phyloP scores from a whole-genome alignment of 768 basidiomycete genomes.

The Tricholomella constricta region DNA sequence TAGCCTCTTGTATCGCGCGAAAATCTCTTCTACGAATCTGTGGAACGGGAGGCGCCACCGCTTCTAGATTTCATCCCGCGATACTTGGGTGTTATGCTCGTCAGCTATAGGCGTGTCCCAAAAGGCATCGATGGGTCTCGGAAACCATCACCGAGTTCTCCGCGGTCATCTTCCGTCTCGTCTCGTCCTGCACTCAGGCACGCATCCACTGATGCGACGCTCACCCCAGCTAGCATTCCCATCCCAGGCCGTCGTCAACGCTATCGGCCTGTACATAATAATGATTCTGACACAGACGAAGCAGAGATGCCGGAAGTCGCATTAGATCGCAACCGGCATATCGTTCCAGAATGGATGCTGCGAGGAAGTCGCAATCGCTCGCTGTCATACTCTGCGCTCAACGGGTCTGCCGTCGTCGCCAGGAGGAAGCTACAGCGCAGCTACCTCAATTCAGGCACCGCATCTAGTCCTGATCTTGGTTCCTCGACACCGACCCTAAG shows the following conservation, averaged over 20 bases:
- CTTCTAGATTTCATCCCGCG: constrained; percentile 95
- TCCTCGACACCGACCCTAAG: constrained; percentile 27
- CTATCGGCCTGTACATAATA: constrained; percentile 25
- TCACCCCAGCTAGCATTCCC: constrained; percentile 17
- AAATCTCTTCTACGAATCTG: constrained; percentile 96
- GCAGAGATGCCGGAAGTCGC: constrained; percentile 94
- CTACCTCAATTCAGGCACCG: constrained; percentile 53
- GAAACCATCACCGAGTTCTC: constrained; percentile 21
- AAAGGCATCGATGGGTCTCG: constrained; percentile 34
- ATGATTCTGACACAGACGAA: constrained; percentile 57
- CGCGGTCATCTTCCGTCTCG: constrained; percentile 24
- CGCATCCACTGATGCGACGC: constrained; percentile 27
- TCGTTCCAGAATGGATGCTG: constrained; percentile 93
- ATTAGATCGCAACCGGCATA: constrained; percentile 91
- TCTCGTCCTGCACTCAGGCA: constrained; percentile 23
- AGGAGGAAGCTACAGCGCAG: constrained; percentile 40
- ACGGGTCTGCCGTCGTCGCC: constrained; percentile 33
- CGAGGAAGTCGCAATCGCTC: constrained; percentile 52
- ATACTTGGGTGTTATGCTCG: constrained; percentile 98
- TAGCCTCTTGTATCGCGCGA: constrained; percentile 96
- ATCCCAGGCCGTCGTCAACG: constrained; percentile 16
- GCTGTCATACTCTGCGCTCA: constrained; percentile 48
- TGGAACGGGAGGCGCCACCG: constrained; percentile 91
- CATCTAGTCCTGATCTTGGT: constrained; percentile 73
- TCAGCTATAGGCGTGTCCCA: constrained; percentile 86